A percentile compares a stretch with the other conserved stretches of the same genome.
Evolutionary conservation across 495 filamentous ascomycete genomes (phyloP).

Genomic region (Jackrogersella minutella): DNA sequence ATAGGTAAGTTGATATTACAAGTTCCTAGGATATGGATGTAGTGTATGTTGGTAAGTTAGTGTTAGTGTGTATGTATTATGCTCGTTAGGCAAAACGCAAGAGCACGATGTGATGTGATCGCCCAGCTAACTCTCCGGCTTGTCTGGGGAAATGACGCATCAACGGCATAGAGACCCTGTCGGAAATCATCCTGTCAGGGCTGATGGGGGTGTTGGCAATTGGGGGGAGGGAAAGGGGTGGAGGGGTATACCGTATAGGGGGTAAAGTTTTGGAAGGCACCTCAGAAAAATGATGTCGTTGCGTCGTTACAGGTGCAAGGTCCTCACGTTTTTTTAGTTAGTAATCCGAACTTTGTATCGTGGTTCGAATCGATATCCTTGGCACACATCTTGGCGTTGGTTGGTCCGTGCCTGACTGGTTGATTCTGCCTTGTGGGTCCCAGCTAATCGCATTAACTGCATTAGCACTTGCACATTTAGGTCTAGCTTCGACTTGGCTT

Average conservation of each 20-base stretch:
- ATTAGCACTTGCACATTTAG: conserved; percentile 32
- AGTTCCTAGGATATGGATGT: too few relatives aligned
- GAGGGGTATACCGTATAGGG: too few relatives aligned
- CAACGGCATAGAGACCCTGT: conserved; percentile 19
- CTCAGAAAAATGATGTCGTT: conserved; percentile 21
- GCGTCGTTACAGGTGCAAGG: conserved; percentile 27
- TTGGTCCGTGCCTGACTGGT: conserved; percentile 41
- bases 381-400: conserved; percentile 38
- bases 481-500: conserved; percentile 32
- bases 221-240: background rate
- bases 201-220: conserved; percentile 9
- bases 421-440: conserved; percentile 29
- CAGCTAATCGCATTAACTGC: conserved; percentile 11
- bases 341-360: conserved; percentile 36
- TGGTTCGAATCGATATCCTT: conserved; percentile 43
- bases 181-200: conserved; percentile 14
- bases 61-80: too few relatives aligned
- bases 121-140: conserved; percentile 21
- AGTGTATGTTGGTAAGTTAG: background rate
- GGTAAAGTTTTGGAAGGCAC: conserved; percentile 7
- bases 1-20: background rate
- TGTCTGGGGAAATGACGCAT: conserved; percentile 30
- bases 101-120: conserved; percentile 9
- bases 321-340: conserved; percentile 41
- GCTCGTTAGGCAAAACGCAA: background rate